Percentiles rank a stretch among this genome's conserved stretches.
These are phyloP conservation scores for Sporothrix curviconia DNA, from an alignment of 2,329 filamentous ascomycete genomes.

Conservation along the genomic window DNA sequence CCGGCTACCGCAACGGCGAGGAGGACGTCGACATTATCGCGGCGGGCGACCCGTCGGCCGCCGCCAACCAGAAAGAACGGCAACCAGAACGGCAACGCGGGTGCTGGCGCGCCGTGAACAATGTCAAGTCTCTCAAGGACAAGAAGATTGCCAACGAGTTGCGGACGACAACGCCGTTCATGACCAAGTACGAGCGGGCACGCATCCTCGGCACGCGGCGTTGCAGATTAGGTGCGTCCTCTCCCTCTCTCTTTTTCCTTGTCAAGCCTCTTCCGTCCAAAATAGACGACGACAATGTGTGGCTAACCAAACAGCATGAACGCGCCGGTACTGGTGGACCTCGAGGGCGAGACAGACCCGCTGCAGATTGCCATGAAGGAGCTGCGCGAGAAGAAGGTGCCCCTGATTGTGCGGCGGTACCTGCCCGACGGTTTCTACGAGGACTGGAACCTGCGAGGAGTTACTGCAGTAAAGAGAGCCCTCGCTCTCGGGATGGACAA, in stretches of 20 bases:
- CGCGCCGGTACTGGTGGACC: slow-evolving; percentile 89
- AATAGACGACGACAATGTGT: too few species aligned
- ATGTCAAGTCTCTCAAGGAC: slow-evolving; percentile 54
- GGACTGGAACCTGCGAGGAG: slow-evolving; percentile 98
- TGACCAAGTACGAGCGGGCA: slow-evolving; percentile 98
- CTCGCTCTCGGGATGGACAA: too few species aligned
- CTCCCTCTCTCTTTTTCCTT: neutral
- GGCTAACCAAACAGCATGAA: slow-evolving; percentile 64
- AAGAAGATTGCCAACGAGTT: slow-evolving; percentile 89
- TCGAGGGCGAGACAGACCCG: slow-evolving; percentile 96
- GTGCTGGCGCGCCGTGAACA: slow-evolving; percentile 44
- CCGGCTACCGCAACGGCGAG: slow-evolving; percentile 47
- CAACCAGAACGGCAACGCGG: slow-evolving; percentile 29
- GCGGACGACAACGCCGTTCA: slow-evolving; percentile 90
- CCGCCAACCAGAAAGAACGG: slow-evolving; percentile 39
- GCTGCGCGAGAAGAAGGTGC: slow-evolving; percentile 96
- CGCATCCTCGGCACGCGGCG: slow-evolving; percentile 89
- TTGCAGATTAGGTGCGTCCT: slow-evolving; percentile 80
- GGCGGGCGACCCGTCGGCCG: slow-evolving; percentile 56
- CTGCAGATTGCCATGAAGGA: slow-evolving; percentile 97
- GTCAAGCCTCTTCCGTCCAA: too few species aligned
- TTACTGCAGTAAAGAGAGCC: slow-evolving; percentile 55
- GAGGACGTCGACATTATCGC: slow-evolving; percentile 52
- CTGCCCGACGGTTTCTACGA: slow-evolving; percentile 97
- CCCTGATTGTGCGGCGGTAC: slow-evolving; percentile 88